These are phyloP conservation scores for Suillus lakei DNA, from an alignment of 768 basidiomycete species.

Conservation along the genomic window DNA sequence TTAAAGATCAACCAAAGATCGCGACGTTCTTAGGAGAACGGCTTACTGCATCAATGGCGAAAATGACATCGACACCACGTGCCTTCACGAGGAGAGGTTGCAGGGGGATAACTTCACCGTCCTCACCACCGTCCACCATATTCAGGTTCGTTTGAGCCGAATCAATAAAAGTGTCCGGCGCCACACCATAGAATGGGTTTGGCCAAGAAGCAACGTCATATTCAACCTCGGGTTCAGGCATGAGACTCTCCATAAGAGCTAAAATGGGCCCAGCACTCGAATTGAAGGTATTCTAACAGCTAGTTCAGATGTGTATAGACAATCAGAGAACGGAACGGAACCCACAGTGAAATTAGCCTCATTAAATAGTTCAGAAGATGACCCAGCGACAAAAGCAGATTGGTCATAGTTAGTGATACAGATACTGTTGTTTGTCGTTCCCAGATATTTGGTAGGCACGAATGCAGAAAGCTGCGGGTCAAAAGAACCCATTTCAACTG, in stretches of 20 bases:
- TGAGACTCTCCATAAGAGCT: constrained; percentile 20
- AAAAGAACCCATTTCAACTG: constrained; percentile 47
- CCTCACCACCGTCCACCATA: constrained; percentile 47
- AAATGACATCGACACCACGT: constrained; percentile 51
- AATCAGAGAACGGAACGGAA: neutral
- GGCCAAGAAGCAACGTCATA: constrained; percentile 39
- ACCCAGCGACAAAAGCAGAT: constrained; percentile 40
- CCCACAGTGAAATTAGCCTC: constrained; percentile 32
- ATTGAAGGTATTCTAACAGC: constrained; percentile 16
- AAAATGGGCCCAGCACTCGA: constrained; percentile 17
- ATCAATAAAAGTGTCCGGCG: constrained; percentile 39
- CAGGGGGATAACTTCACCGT: constrained; percentile 50
- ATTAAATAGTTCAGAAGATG: constrained; percentile 44
- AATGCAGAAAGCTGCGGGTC: constrained; percentile 52
- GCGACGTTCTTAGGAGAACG: constrained; percentile 12
- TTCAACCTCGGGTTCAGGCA: constrained; percentile 31
- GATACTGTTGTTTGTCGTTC: constrained; percentile 37
- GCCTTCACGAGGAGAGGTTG: constrained; percentile 53
- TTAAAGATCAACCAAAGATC: neutral
- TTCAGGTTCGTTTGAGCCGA: constrained; percentile 35
- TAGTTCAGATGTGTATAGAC: neutral
- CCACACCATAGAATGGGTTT: constrained; percentile 43
- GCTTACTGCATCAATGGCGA: constrained; percentile 52
- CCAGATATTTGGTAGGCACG: constrained; percentile 48
- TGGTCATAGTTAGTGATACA: constrained; percentile 44